Evolutionary conservation across 2,329 filamentous ascomycete species (phyloP).

Genomic region (Arthrobotrys sinensis): DNA sequence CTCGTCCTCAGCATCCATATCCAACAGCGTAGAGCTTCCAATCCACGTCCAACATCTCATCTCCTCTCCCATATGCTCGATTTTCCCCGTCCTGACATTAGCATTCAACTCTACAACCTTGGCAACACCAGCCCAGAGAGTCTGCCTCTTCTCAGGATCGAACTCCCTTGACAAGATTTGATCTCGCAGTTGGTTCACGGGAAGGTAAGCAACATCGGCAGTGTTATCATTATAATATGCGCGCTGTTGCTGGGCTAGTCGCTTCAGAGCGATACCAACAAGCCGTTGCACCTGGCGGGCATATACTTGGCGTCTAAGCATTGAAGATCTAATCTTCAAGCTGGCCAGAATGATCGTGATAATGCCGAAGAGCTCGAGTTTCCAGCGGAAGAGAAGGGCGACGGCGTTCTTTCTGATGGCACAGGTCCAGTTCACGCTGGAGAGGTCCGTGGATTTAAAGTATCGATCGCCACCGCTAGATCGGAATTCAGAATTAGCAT

Average conservation of each 20-base stretch:
- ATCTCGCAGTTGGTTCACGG: constrained; percentile 89
- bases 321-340: constrained; percentile 71
- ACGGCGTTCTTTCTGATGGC: constrained; percentile 75
- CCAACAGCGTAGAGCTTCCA: constrained; percentile 70
- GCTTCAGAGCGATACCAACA: constrained; percentile 86
- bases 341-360: constrained; percentile 43
- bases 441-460: constrained; percentile 67
- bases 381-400: constrained; percentile 80
- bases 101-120: constrained; percentile 92
- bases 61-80: constrained; percentile 76
- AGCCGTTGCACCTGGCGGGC: constrained; percentile 72
- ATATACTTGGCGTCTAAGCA: constrained; percentile 74
- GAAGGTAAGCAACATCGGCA: constrained; percentile 80
- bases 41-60: constrained; percentile 80
- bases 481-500: constrained; percentile 14
- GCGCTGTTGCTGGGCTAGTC: constrained; percentile 86
- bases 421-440: constrained; percentile 88
- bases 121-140: constrained; percentile 86
- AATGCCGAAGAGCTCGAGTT: constrained; percentile 77
- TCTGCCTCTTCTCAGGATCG: constrained; percentile 80
- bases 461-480: constrained; percentile 62
- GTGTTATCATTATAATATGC: constrained; percentile 78
- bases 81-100: constrained; percentile 84
- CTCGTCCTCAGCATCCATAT: constrained; percentile 41
- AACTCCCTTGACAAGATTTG: constrained; percentile 89